A percentile compares a stretch with the other conserved stretches of the same genome.
These are phyloP conservation scores for Urochloa ruziziensis DNA, from an alignment of 176 grass and related monocot species.

Conservation along the genomic window DNA sequence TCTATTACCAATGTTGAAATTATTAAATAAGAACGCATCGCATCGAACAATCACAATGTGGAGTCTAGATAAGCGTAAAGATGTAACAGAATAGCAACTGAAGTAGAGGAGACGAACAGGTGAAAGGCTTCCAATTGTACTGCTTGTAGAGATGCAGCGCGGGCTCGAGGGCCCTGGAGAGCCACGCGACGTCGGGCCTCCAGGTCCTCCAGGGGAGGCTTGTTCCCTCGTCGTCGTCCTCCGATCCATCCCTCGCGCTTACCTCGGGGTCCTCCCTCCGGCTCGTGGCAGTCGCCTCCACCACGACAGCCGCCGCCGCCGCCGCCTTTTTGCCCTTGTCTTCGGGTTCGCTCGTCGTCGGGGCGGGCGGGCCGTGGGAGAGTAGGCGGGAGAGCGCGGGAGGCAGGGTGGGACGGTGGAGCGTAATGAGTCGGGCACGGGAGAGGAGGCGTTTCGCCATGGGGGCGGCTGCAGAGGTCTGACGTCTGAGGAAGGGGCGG, in stretches of 20 bases:
- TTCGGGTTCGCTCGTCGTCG: conserved; percentile 1
- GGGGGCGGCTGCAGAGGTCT: background rate
- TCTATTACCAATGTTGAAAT: background rate
- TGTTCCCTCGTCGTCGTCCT: conserved; percentile 36
- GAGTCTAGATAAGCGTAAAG: background rate
- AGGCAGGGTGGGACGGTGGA: conserved; percentile 21
- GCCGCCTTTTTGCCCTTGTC: conserved; percentile 21
- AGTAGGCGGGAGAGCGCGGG: conserved; percentile 43
- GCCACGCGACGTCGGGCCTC: conserved; percentile 87
- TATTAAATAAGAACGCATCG: background rate
- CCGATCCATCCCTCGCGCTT: conserved; percentile 9
- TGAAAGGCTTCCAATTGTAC: conserved; percentile 79
- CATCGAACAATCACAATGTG: background rate
- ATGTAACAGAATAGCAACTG: background rate
- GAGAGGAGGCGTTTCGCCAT: conserved; percentile 77
- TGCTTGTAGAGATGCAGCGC: conserved; percentile 79
- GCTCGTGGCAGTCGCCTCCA: conserved; percentile 21
- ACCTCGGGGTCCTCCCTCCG: background rate
- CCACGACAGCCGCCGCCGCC: conserved; percentile 18
- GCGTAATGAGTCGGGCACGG: conserved; percentile 37
- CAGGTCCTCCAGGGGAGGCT: conserved; percentile 57
- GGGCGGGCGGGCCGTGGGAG: conserved; percentile 30
- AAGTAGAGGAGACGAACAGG: conserved; percentile 16
- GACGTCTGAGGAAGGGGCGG: background rate
- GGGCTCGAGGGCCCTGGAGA: conserved; percentile 83